A percentile compares a stretch with the other conserved stretches of the same genome.
These are phyloP conservation scores for Trichoderma reesei DNA, from an alignment of 495 filamentous ascomycete genomes.

Conservation along the genomic window DNA sequence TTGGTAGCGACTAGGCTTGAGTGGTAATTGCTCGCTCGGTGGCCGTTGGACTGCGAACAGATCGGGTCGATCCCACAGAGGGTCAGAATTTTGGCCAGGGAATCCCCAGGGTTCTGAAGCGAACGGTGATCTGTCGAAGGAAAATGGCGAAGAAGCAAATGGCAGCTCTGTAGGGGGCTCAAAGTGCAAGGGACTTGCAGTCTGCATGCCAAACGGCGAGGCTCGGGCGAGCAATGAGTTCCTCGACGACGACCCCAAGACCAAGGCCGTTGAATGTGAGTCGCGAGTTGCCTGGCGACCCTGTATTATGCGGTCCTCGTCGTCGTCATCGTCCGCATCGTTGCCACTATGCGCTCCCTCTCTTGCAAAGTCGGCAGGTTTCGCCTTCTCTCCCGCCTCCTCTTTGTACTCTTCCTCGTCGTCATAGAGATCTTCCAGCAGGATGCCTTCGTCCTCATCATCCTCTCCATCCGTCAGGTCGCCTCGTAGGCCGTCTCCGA, in stretches of 20 bases:
- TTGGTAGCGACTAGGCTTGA: slow-evolving; percentile 5
- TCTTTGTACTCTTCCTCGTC: slow-evolving; percentile 1
- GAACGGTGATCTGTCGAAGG: background rate
- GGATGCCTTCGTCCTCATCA: slow-evolving; percentile 22
- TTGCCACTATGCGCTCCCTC: background rate
- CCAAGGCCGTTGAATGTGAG: background rate
- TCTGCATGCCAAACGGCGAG: background rate
- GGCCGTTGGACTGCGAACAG: background rate
- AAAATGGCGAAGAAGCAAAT: background rate
- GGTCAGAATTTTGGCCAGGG: background rate
- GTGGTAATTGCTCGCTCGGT: background rate
- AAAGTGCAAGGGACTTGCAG: too few relatives aligned
- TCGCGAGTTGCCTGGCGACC: slow-evolving; percentile 10
- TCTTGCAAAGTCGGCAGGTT: background rate
- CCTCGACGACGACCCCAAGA: background rate
- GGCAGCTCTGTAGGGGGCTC: background rate
- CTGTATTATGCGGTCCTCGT: slow-evolving; percentile 21
- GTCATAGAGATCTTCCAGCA: slow-evolving; percentile 13
- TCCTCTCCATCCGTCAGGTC: slow-evolving; percentile 13
- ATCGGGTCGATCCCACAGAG: background rate
- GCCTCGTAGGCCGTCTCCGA: slow-evolving; percentile 20
- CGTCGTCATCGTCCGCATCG: background rate
- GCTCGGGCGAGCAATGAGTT: background rate
- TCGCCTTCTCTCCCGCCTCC: background rate
- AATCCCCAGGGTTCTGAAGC: background rate